phyloP scores from a whole-genome alignment of 768 basidiomycete species.

The Mrakia frigida region DNA sequence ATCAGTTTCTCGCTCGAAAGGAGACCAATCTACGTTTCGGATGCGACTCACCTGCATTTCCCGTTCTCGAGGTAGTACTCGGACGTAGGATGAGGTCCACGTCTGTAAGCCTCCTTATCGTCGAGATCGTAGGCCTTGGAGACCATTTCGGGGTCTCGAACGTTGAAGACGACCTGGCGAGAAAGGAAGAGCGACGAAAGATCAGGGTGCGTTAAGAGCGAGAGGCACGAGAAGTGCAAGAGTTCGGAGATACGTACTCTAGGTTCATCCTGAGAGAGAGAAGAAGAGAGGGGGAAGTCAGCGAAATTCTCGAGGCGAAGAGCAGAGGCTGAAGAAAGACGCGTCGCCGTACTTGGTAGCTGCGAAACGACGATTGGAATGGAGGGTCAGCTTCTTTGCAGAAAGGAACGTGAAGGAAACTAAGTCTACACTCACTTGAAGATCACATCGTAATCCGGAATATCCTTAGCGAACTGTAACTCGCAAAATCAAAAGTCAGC shows the following conservation, averaged over 20 bases:
- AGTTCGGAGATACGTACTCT: neutral
- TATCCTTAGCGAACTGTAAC: constrained; percentile 12
- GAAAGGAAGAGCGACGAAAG: neutral
- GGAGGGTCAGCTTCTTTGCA: no score
- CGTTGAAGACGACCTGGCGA: neutral
- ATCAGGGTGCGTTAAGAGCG: neutral
- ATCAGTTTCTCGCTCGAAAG: neutral
- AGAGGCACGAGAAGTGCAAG: neutral
- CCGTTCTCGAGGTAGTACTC: constrained; percentile 11
- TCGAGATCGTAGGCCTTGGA: constrained; percentile 5
- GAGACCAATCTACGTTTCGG: no score
- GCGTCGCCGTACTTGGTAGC: constrained; percentile 8
- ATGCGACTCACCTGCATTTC: constrained; percentile 9
- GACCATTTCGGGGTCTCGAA: neutral
- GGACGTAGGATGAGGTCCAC: constrained; percentile 17
- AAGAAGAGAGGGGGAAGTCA: neutral
- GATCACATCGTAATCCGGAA: constrained; percentile 9
- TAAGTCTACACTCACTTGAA: neutral
- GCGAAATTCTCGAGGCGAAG: neutral
- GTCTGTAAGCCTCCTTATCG: neutral
- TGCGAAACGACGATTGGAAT: neutral
- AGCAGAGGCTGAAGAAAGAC: neutral
- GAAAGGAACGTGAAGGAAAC: no score
- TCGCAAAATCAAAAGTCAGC: neutral
- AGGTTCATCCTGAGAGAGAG: neutral